phyloP scores from a whole-genome alignment of 179 eudicot genomes.

The Pouteria campechiana region DNA sequence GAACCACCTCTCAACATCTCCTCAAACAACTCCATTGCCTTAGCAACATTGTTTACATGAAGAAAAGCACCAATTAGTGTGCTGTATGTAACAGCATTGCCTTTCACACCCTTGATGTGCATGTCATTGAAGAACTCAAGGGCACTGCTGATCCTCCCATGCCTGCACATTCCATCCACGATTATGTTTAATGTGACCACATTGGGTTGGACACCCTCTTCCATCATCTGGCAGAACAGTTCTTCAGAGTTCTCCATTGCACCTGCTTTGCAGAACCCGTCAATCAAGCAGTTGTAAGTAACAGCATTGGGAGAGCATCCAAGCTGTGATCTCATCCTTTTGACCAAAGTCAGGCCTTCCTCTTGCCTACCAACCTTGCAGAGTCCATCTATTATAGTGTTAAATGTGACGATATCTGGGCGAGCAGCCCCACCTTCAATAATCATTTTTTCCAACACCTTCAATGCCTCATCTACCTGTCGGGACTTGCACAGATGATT shows the following conservation, averaged over 20 bases:
- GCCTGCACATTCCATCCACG: slow-evolving; percentile 64
- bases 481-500: slow-evolving; percentile 55
- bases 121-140: slow-evolving; percentile 43
- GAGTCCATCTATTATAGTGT: slow-evolving; percentile 68
- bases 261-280: slow-evolving; percentile 65
- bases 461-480: slow-evolving; percentile 57
- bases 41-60: slow-evolving; percentile 46
- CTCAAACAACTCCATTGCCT: slow-evolving; percentile 51
- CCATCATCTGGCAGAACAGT: slow-evolving; percentile 50
- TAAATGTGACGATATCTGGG: slow-evolving; percentile 60
- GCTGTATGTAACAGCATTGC: slow-evolving; percentile 51
- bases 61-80: slow-evolving; percentile 56
- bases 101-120: slow-evolving; percentile 47
- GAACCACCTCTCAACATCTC: slow-evolving; percentile 39
- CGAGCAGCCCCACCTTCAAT: slow-evolving; percentile 26
- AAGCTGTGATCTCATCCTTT: slow-evolving; percentile 41
- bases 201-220: slow-evolving; percentile 35
- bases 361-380: slow-evolving; percentile 69
- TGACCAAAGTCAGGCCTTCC: slow-evolving; percentile 51
- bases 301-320: slow-evolving; percentile 36
- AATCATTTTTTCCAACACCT: slow-evolving; percentile 47
- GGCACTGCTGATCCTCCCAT: slow-evolving; percentile 50
- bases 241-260: slow-evolving; percentile 44
- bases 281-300: slow-evolving; percentile 68
- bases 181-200: slow-evolving; percentile 50